Percentiles rank a stretch among this genome's conserved stretches.
Conservation (phyloP, 1,284 basidiomycete species). For the Sparassis latifolia region DNA sequence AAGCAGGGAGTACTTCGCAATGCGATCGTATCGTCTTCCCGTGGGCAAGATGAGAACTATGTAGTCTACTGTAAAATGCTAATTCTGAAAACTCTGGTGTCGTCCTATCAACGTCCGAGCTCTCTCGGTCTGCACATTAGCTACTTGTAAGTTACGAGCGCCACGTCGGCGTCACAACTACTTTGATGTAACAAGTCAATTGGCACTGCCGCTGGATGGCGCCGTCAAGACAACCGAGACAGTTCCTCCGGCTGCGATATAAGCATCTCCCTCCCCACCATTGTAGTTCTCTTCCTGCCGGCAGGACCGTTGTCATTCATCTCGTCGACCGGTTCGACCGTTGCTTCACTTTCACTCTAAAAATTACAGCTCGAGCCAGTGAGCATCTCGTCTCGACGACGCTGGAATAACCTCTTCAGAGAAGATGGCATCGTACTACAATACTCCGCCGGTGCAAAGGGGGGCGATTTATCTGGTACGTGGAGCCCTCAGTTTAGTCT, state of each 20-base stretch:
- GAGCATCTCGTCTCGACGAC: constrained; percentile 5
- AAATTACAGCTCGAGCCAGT: constrained; percentile 10
- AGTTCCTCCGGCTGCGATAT: neutral
- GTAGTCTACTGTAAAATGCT: neutral
- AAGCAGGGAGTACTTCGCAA: constrained; percentile 66
- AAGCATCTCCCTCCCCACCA: constrained; percentile 2
- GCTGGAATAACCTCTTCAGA: no score
- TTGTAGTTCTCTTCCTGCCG: constrained; percentile 5
- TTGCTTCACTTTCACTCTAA: constrained; percentile 10
- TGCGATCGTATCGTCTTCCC: constrained; percentile 62
- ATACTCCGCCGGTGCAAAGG: no score
- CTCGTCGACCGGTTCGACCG: constrained; percentile 29
- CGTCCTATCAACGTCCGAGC: neutral
- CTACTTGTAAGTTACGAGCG: no score
- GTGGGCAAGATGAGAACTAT: constrained; percentile 36
- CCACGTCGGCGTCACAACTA: no score
- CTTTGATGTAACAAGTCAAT: no score
- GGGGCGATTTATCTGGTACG: no score
- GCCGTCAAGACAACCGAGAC: neutral
- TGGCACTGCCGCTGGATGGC: neutral
- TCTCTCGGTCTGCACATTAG: no score
- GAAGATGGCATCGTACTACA: neutral
- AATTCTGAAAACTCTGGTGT: neutral
- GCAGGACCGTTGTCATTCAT: constrained; percentile 14
- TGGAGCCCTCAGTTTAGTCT: no score